Evolutionary conservation across 768 basidiomycete genomes (phyloP), one percentile per base, ranked within the genome.

Genomic region (Filobasidium floriforme): DNA sequence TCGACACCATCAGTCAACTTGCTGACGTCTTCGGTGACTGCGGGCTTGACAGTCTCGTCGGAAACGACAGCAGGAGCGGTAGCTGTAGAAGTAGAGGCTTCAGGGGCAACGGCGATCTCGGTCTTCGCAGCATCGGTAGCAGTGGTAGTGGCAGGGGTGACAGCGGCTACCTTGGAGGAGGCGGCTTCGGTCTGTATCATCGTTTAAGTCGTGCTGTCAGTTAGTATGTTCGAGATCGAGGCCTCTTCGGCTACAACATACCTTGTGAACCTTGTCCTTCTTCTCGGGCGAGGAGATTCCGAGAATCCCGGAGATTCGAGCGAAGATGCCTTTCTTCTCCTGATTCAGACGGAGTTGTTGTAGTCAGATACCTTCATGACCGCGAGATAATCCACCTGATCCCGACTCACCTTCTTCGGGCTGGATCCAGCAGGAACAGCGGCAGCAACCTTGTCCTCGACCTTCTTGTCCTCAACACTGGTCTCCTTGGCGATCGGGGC

Each of bases 221-320:
- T 32, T 11, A 18, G 7, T n/a, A n/a, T n/a, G n/a, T n/a, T n/a
- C n/a, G n/a, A n/a, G 10, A 9, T 19, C 32, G 32, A 37, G 32
- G 4, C 4, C 9, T 9, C 9, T 37, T 37, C 32, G 3, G 9
- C 32, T 37, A 37, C 9, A 9, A 9, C 32, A 37, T 37, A 26
- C 37, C n/a, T 22, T 60, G 29, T 46, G 46, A 37, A 65, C 65
- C 51, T 66, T 66, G 49, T 66, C 59, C 29, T 59, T 49, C 26
- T 52, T 15, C 1, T 52, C 49, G 15, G 54, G 63, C 32, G 57
- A 51, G 49, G 26, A 44, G 46, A 49, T 49, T 1, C 59, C 37
- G 60, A 66, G 52, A 37, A 61, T 40, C 7, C 60, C 60, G n/a
- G 60, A 66, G 15, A 66, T 29, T 14, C 65, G 65, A 44, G 65